Percentiles rank a stretch among this genome's conserved stretches.
Evolutionary conservation across 805 yeast genomes (phyloP).

Genomic region (Yamadazyma kitorensis): DNA sequence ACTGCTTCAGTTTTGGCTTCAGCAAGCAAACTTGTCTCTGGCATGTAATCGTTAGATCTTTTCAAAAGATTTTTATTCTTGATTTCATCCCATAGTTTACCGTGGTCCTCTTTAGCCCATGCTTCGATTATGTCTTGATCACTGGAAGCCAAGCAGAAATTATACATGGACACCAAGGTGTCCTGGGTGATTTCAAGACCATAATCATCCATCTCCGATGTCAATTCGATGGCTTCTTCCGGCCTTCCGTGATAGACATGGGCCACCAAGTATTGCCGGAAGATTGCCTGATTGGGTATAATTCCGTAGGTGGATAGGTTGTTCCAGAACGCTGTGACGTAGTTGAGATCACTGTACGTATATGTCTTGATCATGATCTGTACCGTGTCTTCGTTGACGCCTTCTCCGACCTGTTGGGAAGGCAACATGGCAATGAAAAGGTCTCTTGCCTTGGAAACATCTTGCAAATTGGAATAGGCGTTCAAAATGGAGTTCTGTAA

Average conservation of each 20-base stretch:
- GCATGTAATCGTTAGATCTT: constrained; percentile 27
- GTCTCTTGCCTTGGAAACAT: constrained; percentile 54
- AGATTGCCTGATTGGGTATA: constrained; percentile 49
- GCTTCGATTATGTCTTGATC: constrained; percentile 27
- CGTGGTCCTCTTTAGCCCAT: constrained; percentile 33
- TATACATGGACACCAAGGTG: constrained; percentile 46
- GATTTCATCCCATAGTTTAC: constrained; percentile 26
- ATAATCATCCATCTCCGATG: constrained; percentile 46
- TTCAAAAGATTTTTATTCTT: constrained; percentile 22
- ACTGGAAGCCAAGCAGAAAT: constrained; percentile 34
- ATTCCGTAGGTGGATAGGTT: constrained; percentile 53
- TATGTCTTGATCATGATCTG: constrained; percentile 65
- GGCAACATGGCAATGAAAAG: constrained; percentile 58
- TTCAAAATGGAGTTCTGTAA: constrained; percentile 62
- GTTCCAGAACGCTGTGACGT: constrained; percentile 62
- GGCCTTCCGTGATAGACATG: constrained; percentile 65
- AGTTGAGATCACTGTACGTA: constrained; percentile 51
- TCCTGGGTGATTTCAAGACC: constrained; percentile 44
- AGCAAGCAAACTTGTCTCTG: constrained; percentile 27
- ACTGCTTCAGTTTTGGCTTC: too few species aligned
- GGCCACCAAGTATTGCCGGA: constrained; percentile 62
- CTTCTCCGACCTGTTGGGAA: constrained; percentile 40
- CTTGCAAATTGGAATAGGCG: constrained; percentile 59
- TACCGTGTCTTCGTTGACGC: constrained; percentile 61
- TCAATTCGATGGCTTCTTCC: constrained; percentile 52